A percentile compares a stretch with the other conserved stretches of the same genome.
Evolutionary conservation across 2,329 filamentous ascomycete genomes (phyloP).

Genomic region (Phaeosphaeriaceae sp.): DNA sequence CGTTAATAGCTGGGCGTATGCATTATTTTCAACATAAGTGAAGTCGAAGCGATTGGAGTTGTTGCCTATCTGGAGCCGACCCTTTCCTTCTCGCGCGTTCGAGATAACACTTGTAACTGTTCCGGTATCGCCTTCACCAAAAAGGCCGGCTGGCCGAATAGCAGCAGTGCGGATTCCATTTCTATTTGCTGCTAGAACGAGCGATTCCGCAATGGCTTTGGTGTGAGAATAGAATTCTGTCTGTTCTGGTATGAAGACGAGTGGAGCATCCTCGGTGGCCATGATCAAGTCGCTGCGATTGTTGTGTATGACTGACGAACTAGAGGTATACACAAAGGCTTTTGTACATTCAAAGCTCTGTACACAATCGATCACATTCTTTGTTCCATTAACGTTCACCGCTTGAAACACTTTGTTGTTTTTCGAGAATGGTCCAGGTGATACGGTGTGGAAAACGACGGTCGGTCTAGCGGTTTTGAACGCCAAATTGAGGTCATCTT

Average conservation of each 20-base stretch:
- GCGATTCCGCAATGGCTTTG: constrained; percentile 24
- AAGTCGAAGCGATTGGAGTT: constrained; percentile 27
- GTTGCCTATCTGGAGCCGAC: constrained; percentile 21
- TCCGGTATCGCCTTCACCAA: constrained; percentile 18
- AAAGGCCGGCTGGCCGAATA: constrained; percentile 11
- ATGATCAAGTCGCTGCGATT: constrained; percentile 11
- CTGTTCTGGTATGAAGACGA: constrained; percentile 7
- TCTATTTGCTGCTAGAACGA: constrained; percentile 24
- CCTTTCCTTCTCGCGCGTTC: constrained; percentile 8
- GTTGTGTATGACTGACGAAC: constrained; percentile 27
- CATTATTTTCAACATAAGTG: constrained; percentile 20
- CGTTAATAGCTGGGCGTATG: background rate
- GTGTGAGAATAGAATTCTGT: constrained; percentile 10
- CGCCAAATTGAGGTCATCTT: constrained; percentile 2
- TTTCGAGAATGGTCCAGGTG: constrained; percentile 6
- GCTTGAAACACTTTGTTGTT: constrained; percentile 5
- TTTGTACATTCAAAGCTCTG: constrained; percentile 9
- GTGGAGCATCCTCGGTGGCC: constrained; percentile 15
- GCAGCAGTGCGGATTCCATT: constrained; percentile 14
- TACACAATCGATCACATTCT: constrained; percentile 16
- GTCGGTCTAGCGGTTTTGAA: constrained; percentile 7
- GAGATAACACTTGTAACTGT: constrained; percentile 11
- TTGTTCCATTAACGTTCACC: constrained; percentile 14
- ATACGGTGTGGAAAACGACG: constrained; percentile 20
- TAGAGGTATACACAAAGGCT: constrained; percentile 26